Evolutionary conservation across 2,329 filamentous ascomycete species (phyloP).

Genomic region (Trichophyton simii): DNA sequence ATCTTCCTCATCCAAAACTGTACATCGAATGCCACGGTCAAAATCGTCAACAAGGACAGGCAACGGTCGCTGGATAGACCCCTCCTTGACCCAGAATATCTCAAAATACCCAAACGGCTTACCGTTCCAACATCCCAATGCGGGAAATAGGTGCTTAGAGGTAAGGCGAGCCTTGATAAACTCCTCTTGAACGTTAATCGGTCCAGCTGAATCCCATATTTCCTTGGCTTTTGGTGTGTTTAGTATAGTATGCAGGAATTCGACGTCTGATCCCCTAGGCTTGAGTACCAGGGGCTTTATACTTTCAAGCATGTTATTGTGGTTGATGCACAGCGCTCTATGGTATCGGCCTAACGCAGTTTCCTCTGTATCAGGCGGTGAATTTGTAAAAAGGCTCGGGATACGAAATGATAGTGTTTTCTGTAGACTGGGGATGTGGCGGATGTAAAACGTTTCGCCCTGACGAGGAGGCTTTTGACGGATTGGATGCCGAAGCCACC

Average conservation of each 20-base stretch:
- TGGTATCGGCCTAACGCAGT: conserved; percentile 17
- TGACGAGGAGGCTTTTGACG: conserved; percentile 80
- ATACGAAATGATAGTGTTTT: conserved; percentile 85
- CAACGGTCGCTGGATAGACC: conserved; percentile 58
- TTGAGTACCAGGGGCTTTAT: conserved; percentile 12
- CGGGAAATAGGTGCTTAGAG: conserved; percentile 69
- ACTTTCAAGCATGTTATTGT: conserved; percentile 20
- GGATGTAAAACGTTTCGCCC: conserved; percentile 81
- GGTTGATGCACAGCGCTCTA: conserved; percentile 15
- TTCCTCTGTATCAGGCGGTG: conserved; percentile 41
- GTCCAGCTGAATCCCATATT: conserved; percentile 67
- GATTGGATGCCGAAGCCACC: conserved; percentile 63
- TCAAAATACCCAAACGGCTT: conserved; percentile 96
- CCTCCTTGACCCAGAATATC: conserved; percentile 96
- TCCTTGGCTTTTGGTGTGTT: conserved; percentile 66
- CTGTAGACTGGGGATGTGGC: conserved; percentile 67
- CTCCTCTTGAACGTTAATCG: conserved; percentile 43
- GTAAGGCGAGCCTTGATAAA: conserved; percentile 57
- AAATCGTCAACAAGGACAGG: conserved; percentile 58
- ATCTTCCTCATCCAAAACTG: conserved; percentile 88
- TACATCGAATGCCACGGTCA: conserved; percentile 75
- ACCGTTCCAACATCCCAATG: conserved; percentile 86
- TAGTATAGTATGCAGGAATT: conserved; percentile 78
- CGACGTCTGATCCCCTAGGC: conserved; percentile 41
- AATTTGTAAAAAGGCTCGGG: conserved; percentile 52